phyloP scores from a whole-genome alignment of 192 early-diverging fungal species.

The Coemansia sp. region DNA sequence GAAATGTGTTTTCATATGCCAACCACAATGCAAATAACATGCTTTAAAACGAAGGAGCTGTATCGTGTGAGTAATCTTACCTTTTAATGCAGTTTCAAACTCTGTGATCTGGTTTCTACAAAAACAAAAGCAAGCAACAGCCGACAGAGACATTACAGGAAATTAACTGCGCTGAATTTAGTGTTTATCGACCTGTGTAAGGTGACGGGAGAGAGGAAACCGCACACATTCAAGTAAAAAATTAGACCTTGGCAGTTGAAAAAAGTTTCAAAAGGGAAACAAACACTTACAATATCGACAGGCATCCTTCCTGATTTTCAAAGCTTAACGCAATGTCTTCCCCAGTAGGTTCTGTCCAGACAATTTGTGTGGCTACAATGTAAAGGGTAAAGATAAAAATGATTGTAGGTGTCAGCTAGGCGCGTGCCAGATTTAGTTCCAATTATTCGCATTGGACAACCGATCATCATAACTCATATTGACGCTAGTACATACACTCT shows the following conservation, averaged over 20 bases:
- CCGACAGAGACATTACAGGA: neutral
- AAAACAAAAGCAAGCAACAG: neutral
- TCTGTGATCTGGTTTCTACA: slow-evolving; percentile 52
- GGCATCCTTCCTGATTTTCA: slow-evolving; percentile 85
- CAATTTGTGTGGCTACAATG: slow-evolving; percentile 82
- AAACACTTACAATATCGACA: slow-evolving; percentile 69
- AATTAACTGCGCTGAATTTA: neutral
- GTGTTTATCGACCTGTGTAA: neutral
- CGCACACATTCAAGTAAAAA: neutral
- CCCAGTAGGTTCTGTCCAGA: slow-evolving; percentile 73
- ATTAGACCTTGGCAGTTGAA: no score
- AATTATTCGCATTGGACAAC: neutral
- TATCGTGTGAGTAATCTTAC: slow-evolving; percentile 18
- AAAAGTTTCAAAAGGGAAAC: neutral
- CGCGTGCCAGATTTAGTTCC: neutral
- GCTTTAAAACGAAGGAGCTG: neutral
- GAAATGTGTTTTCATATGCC: neutral
- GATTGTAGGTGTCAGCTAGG: neutral
- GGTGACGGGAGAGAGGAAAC: neutral
- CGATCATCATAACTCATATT: neutral
- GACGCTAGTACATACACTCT: slow-evolving; percentile 64
- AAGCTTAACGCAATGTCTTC: slow-evolving; percentile 91
- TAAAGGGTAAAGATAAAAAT: slow-evolving; percentile 2
- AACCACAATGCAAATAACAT: neutral
- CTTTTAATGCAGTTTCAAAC: slow-evolving; percentile 54